Percentiles rank a stretch among this genome's conserved stretches.
Evolutionary conservation across 148 eudicot species (phyloP).

Genomic region (Rhododendron williamsianum): DNA sequence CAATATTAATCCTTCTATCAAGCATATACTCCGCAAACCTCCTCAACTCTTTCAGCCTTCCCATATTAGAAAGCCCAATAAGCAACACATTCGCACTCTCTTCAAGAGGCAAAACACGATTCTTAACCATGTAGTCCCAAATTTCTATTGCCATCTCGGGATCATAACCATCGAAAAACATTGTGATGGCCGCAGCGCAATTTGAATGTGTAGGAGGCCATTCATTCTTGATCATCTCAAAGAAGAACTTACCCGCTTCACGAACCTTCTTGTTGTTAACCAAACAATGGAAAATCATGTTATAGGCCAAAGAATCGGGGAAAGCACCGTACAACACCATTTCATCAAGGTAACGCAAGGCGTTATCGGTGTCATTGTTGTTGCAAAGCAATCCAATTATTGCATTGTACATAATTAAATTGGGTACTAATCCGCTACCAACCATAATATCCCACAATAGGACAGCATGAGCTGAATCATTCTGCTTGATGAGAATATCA

Average conservation of each 20-base stretch:
- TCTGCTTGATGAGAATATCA: slow-evolving; percentile 57
- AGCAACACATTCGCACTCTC: slow-evolving; percentile 69
- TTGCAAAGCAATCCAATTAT: slow-evolving; percentile 69
- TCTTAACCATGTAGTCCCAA: slow-evolving; percentile 61
- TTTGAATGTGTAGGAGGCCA: slow-evolving; percentile 50
- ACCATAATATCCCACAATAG: slow-evolving; percentile 77
- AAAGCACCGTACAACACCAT: slow-evolving; percentile 77
- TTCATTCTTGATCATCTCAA: slow-evolving; percentile 80
- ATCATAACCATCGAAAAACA: slow-evolving; percentile 69
- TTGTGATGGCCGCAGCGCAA: slow-evolving; percentile 52
- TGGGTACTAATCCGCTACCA: slow-evolving; percentile 50
- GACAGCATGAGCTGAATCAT: slow-evolving; percentile 55
- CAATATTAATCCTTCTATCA: slow-evolving; percentile 52
- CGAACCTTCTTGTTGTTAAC: slow-evolving; percentile 56
- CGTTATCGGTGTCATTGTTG: slow-evolving; percentile 52
- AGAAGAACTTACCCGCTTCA: slow-evolving; percentile 59
- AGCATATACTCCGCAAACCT: slow-evolving; percentile 58
- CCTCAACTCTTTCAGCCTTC: slow-evolving; percentile 52
- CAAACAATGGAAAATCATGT: slow-evolving; percentile 71
- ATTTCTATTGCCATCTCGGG: slow-evolving; percentile 71
- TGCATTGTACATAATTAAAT: slow-evolving; percentile 57
- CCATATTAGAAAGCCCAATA: slow-evolving; percentile 46
- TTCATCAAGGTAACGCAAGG: slow-evolving; percentile 63
- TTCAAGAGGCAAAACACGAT: slow-evolving; percentile 39
- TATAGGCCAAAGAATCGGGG: slow-evolving; percentile 62